phyloP scores from a whole-genome alignment of 1,139 yeast species.

The Suhomyces anneliseae region DNA sequence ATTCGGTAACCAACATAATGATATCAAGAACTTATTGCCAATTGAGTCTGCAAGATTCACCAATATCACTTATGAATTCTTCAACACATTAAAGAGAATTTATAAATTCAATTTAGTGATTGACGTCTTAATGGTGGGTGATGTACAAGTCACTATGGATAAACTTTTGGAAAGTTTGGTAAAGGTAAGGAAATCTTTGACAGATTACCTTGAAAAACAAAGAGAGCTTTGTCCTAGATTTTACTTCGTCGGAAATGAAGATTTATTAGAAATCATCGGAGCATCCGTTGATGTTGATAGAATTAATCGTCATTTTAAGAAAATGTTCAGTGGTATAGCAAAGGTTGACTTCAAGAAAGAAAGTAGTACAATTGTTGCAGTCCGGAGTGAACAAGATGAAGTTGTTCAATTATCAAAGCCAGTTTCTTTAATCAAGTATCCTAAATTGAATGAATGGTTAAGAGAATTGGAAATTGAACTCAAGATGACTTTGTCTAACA shows the following conservation, averaged over 20 bases:
- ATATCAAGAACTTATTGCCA: constrained; percentile 64
- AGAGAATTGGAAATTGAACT: constrained; percentile 55
- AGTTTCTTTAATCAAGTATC: constrained; percentile 43
- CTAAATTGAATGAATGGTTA: constrained; percentile 65
- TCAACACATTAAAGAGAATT: constrained; percentile 50
- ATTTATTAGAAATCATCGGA: constrained; percentile 80
- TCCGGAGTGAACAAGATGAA: constrained; percentile 69
- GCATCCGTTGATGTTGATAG: constrained; percentile 57
- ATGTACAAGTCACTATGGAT: constrained; percentile 48
- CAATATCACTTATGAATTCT: constrained; percentile 62
- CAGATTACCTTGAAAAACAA: constrained; percentile 79
- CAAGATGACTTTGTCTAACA: constrained; percentile 45
- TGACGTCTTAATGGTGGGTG: constrained; percentile 58
- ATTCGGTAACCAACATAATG: constrained; percentile 54
- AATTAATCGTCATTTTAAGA: constrained; percentile 62
- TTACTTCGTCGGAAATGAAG: constrained; percentile 89
- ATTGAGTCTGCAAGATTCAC: constrained; percentile 69
- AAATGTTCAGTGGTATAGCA: constrained; percentile 71
- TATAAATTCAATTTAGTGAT: constrained; percentile 53
- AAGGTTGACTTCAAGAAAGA: constrained; percentile 42
- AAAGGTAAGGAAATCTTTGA: constrained; percentile 64
- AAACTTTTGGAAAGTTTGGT: constrained; percentile 56
- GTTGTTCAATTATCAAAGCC: constrained; percentile 42
- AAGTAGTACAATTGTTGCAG: constrained; percentile 40
- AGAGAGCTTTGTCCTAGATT: constrained; percentile 78